phyloP scores from a whole-genome alignment of 1,284 basidiomycete species.

The Apiotrichum montevideense region DNA sequence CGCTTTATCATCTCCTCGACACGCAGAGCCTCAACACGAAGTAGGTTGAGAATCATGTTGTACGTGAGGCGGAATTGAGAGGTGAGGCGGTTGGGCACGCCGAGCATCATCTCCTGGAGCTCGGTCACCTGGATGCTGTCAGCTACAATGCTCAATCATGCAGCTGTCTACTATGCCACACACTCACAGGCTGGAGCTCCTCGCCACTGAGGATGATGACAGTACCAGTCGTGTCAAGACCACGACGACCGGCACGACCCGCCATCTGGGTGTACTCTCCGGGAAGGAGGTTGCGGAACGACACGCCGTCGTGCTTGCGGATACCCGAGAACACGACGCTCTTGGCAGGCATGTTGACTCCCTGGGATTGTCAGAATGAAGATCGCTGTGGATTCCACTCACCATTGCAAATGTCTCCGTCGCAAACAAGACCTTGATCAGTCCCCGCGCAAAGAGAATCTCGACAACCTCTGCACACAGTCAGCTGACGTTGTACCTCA shows the following conservation, averaged over 20 bases:
- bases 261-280: constrained; percentile 99
- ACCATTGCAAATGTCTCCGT: constrained; percentile 99
- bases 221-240: constrained; percentile 89
- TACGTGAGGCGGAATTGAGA: constrained; percentile 98
- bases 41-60: constrained; percentile 97
- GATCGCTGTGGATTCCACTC: constrained; percentile 15
- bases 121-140: constrained; percentile 56
- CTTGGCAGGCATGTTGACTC: constrained; percentile 98
- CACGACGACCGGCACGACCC: constrained; percentile 91
- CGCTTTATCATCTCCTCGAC: constrained; percentile 99
- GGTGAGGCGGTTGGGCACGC: constrained; percentile 80
- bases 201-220: constrained; percentile 87
- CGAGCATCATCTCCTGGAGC: constrained; percentile 86
- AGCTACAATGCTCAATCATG: too few species aligned
- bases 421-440: constrained; percentile 96
- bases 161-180: too few species aligned
- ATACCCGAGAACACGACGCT: constrained; percentile 94
- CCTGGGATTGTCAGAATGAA: constrained; percentile 51
- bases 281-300: constrained; percentile 73
- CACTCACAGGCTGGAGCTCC: constrained; percentile 69
- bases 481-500: constrained; percentile 26
- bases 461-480: constrained; percentile 69
- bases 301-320: constrained; percentile 90
- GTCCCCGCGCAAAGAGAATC: constrained; percentile 87
- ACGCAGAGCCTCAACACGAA: constrained; percentile 89